Base-by-base conservation (phyloP, 1,284 basidiomycete genomes). In the Afroboletus lepidellus region DNA sequence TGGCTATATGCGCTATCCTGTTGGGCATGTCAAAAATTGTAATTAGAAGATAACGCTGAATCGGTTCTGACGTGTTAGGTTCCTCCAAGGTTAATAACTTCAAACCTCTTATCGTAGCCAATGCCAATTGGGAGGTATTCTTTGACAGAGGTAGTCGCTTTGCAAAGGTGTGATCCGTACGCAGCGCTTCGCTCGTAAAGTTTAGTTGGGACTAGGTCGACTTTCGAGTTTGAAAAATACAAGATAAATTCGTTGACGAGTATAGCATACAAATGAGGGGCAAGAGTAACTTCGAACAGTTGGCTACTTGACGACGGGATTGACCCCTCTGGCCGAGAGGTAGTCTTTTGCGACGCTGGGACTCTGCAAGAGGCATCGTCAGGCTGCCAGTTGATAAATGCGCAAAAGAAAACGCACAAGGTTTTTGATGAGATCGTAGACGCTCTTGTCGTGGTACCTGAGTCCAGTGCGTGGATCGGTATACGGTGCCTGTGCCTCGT, bases 401-500 rank as follows among this genome's bases (percentile, higher is more conserved):
- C 9, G 20, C 13, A 25, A 41, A 37, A 33, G 47, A 12, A 34
- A 23, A 74, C 85, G 60, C 57, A 90, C 91, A 61, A 94, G 74
- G 34, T 80, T 79, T 65, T 90, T 90, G 62, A 94, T 84, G 37
- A 92, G 74, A 50, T 92, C 87, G 66, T 92, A 94, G 6, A 94
- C 82, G 58, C 85, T 90, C 70, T 88, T 92, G 72, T 92, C 88
- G 59, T 94, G 89, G 65, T 90, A 94, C 5, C 92, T 78, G 18
- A 94, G 73, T 1, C 85, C 82, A 0, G 90, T 91, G 3, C 84
- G 81, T 7, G 92, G 92, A 61, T 94, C 90, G 0, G 90, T 93
- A 61, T 94, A 93, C 4, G 86, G 88, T 1, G 87, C 90, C 87
- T 90, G 49, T n/a, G n/a, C n/a, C n/a, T n/a, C n/a, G n/a, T n/a